These are phyloP conservation scores for Urtica urens DNA, from an alignment of 306 rosid species.

Conservation along the genomic window DNA sequence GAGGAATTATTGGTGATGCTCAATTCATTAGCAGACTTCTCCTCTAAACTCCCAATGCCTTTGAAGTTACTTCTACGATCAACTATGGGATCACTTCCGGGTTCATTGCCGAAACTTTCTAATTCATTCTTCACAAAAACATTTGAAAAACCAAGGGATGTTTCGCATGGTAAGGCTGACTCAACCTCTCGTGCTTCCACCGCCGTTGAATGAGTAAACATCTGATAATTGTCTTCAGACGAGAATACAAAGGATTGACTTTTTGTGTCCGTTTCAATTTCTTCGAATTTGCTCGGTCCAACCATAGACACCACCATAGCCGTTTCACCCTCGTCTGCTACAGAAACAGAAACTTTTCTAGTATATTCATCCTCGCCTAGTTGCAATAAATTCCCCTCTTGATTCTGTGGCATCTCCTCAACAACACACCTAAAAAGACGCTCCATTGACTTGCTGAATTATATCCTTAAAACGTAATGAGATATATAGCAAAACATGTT, in stretches of 20 bases:
- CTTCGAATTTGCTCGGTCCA: conserved; percentile 33
- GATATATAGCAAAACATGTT: too few relatives aligned
- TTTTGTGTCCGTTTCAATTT: conserved; percentile 33
- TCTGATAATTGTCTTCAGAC: conserved; percentile 30
- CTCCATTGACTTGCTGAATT: too few relatives aligned
- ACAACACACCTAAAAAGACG: conserved; percentile 64
- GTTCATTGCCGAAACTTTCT: conserved; percentile 28
- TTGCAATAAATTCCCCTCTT: conserved; percentile 27
- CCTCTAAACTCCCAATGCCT: conserved; percentile 18
- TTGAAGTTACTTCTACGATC: conserved; percentile 29
- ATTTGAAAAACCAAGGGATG: conserved; percentile 32
- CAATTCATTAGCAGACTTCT: conserved; percentile 28
- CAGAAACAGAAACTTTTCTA: conserved; percentile 62
- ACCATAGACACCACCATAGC: conserved; percentile 87
- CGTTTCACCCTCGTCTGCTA: conserved; percentile 88
- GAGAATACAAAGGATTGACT: conserved; percentile 33
- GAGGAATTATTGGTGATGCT: conserved; percentile 23
- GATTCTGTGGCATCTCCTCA: conserved; percentile 35
- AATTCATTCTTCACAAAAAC: conserved; percentile 27
- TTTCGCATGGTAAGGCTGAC: conserved; percentile 39
- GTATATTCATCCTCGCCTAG: conserved; percentile 38
- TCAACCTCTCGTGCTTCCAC: conserved; percentile 47
- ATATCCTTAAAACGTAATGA: too few relatives aligned
- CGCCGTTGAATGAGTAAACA: conserved; percentile 9
- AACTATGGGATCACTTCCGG: too few relatives aligned